Evolutionary conservation across 2,329 filamentous ascomycete species (phyloP), one percentile per base, ranked within the genome.

Genomic region (Cladosporium sp.): DNA sequence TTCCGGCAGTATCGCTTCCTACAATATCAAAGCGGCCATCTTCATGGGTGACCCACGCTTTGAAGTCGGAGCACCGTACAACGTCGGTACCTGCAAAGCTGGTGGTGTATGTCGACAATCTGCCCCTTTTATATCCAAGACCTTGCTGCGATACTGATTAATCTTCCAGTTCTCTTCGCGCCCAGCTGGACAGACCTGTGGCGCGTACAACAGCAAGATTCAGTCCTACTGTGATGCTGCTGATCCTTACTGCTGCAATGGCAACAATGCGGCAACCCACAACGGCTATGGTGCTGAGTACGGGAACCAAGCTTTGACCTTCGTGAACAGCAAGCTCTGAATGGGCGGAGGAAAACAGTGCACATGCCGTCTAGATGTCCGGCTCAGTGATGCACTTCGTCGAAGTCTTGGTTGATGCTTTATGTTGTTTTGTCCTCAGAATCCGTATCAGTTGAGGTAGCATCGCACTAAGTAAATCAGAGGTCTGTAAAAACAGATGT

Each of bases 161-260:
- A 45, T 17, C 7, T 2, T 45, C 7, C 10, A 45, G 42, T 87
- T 88, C 60, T 82, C 83, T 53, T 79, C 83, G 32, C 81, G 84
- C 4, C 78, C 82, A 0, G 65, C 74, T 4, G 82, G 83, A 24
- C 87, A 84, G 70, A 72, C 71, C 44, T 87, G 84, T 73, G 42
- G 42, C 42, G 42, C 42, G 2, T 69, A 61, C 9, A 76, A 75
- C 35, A 77, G 70, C 66, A 83, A 82, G 66, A 82, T 87, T 64
- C 75, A 86, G 73, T 83, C 82, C 5, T 88, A 87, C 77, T 88
- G 85, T 68, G 85, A 88, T 63, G 72, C 79, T 4, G 66, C 80
- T 3, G 85, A 88, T 62, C 84, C 84, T 0, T 87, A 84, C 73
- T 88, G 85, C 78, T 87, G 83, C 71, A 84, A 80, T 40, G 85